phyloP scores from a whole-genome alignment of 108 stramenopile genomes.

The Discostella pseudostelligera region DNA sequence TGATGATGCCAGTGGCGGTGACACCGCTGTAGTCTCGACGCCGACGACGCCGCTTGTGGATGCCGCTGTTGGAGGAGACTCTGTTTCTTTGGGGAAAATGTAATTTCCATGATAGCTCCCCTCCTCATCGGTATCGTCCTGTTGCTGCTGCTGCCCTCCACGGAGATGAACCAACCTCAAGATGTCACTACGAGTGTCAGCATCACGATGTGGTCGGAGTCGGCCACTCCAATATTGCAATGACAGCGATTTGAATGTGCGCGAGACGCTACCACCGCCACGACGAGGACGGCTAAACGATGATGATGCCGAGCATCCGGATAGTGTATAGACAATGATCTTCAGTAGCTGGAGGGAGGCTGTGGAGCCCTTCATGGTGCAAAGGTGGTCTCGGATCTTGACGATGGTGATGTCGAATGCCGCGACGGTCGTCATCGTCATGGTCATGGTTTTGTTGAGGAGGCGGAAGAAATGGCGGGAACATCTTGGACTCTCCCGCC shows the following conservation, averaged over 20 bases:
- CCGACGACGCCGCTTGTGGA: background rate
- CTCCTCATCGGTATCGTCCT: background rate
- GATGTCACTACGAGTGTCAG: background rate
- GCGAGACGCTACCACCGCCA: background rate
- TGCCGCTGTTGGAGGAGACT: slow-evolving; percentile 16
- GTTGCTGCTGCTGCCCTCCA: slow-evolving; percentile 33
- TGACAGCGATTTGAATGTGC: background rate
- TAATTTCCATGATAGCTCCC: slow-evolving; percentile 41
- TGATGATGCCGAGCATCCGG: slow-evolving; percentile 9
- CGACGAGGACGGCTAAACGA: background rate
- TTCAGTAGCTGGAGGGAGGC: background rate
- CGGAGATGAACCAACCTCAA: slow-evolving; percentile 16
- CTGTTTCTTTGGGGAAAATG: slow-evolving; percentile 22
- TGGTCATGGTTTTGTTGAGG: too few relatives aligned
- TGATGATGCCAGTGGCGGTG: slow-evolving; percentile 6
- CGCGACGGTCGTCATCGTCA: too few relatives aligned
- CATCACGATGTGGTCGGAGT: too few relatives aligned
- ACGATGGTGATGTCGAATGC: too few relatives aligned
- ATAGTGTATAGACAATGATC: background rate
- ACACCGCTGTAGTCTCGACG: background rate
- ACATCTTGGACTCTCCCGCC: too few relatives aligned
- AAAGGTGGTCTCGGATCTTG: too few relatives aligned
- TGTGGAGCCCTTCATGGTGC: slow-evolving; percentile 9
- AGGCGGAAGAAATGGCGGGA: too few relatives aligned
- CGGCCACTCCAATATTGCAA: slow-evolving; percentile 1